Percentiles rank a stretch among this genome's conserved stretches.
Conservation (phyloP, 2,329 filamentous ascomycete genomes). For the Fusarium lyarnte region DNA sequence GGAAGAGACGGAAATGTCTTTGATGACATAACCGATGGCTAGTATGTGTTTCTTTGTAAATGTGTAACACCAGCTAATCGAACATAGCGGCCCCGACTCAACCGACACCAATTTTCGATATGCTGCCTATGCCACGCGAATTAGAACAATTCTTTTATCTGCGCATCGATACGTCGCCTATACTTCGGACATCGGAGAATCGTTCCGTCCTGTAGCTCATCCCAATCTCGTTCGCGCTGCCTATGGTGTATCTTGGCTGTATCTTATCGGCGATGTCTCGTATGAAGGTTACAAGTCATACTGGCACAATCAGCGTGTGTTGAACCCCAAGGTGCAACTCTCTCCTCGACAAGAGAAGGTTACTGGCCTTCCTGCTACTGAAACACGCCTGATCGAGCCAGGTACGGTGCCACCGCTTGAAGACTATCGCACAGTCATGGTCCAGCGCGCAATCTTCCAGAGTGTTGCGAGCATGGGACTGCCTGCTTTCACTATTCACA, state of each 20-base stretch:
- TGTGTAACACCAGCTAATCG: constrained; percentile 17
- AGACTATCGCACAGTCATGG: constrained; percentile 91
- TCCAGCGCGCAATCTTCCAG: constrained; percentile 90
- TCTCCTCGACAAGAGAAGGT: constrained; percentile 59
- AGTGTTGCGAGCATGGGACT: constrained; percentile 91
- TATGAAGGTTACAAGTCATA: constrained; percentile 98
- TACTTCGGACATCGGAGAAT: constrained; percentile 95
- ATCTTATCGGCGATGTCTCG: constrained; percentile 87
- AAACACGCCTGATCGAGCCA: constrained; percentile 46
- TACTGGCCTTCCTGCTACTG: constrained; percentile 54
- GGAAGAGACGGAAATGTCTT: constrained; percentile 77
- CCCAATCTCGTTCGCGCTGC: constrained; percentile 82
- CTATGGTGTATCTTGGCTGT: constrained; percentile 92
- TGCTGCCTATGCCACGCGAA: constrained; percentile 87
- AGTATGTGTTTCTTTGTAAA: constrained; percentile 63
- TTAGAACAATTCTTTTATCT: constrained; percentile 86
- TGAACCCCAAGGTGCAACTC: constrained; percentile 73
- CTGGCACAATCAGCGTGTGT: constrained; percentile 79
- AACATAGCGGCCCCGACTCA: constrained; percentile 67
- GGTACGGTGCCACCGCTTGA: constrained; percentile 75
- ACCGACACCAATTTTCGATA: constrained; percentile 90
- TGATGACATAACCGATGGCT: constrained; percentile 80
- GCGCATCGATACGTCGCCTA: constrained; percentile 98
- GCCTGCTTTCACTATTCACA: constrained; percentile 93
- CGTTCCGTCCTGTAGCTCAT: constrained; percentile 91